phyloP scores from a whole-genome alignment of 1,139 yeast species.

The Hanseniaspora uvarum region DNA sequence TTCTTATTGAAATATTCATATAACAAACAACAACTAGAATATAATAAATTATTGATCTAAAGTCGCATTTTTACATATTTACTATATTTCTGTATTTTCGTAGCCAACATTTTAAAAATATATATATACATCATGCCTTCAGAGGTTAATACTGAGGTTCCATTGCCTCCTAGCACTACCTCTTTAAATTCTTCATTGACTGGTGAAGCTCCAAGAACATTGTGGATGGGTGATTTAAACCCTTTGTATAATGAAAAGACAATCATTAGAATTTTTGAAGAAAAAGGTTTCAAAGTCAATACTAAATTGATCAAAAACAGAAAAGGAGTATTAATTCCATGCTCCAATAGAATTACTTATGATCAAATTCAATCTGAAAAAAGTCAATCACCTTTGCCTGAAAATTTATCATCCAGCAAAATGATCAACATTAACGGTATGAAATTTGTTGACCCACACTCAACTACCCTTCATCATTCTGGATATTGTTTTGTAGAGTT shows the following conservation, averaged over 20 bases:
- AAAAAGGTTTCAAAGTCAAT: constrained; percentile 39
- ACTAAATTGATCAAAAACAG: constrained; percentile 55
- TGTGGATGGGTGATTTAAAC: constrained; percentile 96
- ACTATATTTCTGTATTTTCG: not conserved
- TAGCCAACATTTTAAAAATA: not conserved
- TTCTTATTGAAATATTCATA: not conserved
- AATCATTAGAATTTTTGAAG: constrained; percentile 58
- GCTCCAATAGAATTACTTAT: constrained; percentile 25
- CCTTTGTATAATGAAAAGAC: constrained; percentile 71
- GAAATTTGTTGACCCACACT: constrained; percentile 29
- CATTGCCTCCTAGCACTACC: constrained; percentile 41
- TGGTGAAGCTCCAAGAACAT: constrained; percentile 42
- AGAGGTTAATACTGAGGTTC: constrained; percentile 28
- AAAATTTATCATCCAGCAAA: constrained; percentile 13
- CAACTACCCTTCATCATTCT: constrained; percentile 41
- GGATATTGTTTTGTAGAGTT: constrained; percentile 86
- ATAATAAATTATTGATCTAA: not conserved
- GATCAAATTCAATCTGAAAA: constrained; percentile 19
- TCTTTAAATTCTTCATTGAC: constrained; percentile 29
- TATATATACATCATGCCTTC: not conserved
- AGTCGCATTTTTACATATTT: not conserved
- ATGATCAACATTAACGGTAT: constrained; percentile 29
- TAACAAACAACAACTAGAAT: not conserved
- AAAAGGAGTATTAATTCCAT: constrained; percentile 30
- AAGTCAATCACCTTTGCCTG: constrained; percentile 19